Evolutionary conservation across 1,284 basidiomycete species (phyloP), one percentile per base, ranked within the genome.

Genomic region (Polyporus tsugae): DNA sequence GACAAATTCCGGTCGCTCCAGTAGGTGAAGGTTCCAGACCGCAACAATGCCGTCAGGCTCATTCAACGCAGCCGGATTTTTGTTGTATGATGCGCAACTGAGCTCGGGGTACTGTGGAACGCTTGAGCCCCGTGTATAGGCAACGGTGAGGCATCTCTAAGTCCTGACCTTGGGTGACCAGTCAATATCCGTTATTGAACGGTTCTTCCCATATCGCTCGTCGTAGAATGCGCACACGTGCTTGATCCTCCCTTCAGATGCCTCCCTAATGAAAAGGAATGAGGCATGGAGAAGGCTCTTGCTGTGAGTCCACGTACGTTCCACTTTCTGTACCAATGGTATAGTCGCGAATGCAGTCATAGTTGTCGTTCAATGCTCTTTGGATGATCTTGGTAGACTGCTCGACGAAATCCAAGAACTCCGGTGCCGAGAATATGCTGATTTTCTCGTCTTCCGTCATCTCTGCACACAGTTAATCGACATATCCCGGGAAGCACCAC

Each of bases 311-410:
- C 44, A 65, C 71, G 19, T 52, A 72, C 71, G 71, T 63, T 75
- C 88, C 91, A 9, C 90, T 86, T 75, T 95, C 92, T 13, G 92
- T 84, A 39, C 92, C 91, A 63, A 96, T 88, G 10, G 94, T 95
- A 78, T 99, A 99, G 81, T 99, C 97, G 60, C 93, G 91, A 73
- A 97, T 94, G 77, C 98, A 98, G 79, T 99, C 98, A 79, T 99
- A 99, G 29, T 89, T 89, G 77, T 99, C 97, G 76, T 95, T 97
- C 70, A 99, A 81, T n/a, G 97, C 98, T 62, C 98, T 87, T 78
- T 99, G 95, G 10, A 98, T 90, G 60, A 99, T 96, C 81, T 96
- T 97, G 36, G 93, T 94, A n/a, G 94, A 96, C 74, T 94, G 90
- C 78, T 98, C 95, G 9, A 99, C 91, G 79, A 99, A 99, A 71